These are phyloP conservation scores for Myrmaecium sp. DNA, from an alignment of 2,329 filamentous ascomycete species.

Conservation along the genomic window DNA sequence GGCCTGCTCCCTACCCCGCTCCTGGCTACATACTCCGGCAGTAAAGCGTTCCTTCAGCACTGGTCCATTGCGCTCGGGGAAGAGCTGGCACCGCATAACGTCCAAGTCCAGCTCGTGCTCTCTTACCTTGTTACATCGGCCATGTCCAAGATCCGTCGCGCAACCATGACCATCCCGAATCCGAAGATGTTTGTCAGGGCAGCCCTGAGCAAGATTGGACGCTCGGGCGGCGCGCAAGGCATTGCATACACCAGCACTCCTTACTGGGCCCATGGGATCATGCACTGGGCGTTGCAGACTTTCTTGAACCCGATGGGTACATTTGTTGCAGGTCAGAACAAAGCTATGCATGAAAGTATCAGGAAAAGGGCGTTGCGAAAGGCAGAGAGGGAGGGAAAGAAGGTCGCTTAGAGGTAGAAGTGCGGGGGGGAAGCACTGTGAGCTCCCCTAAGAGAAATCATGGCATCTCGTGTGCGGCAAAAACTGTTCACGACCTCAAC, in stretches of 20 bases:
- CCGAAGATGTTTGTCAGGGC: constrained; percentile 69
- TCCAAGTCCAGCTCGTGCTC: constrained; percentile 82
- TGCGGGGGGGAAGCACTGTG: no score
- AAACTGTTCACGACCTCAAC: no score
- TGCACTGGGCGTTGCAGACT: constrained; percentile 63
- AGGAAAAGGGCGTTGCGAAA: constrained; percentile 69
- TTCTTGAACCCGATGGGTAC: constrained; percentile 41
- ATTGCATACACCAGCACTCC: constrained; percentile 77
- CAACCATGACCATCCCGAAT: constrained; percentile 62
- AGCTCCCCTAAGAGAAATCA: no score
- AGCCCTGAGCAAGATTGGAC: constrained; percentile 63
- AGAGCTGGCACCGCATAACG: constrained; percentile 63
- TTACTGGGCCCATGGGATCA: constrained; percentile 78
- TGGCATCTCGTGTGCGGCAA: no score
- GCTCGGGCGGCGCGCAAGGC: constrained; percentile 57
- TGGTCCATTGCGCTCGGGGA: constrained; percentile 79
- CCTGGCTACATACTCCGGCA: constrained; percentile 89
- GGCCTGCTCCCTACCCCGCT: constrained; percentile 84
- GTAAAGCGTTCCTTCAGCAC: constrained; percentile 94
- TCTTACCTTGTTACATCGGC: constrained; percentile 88
- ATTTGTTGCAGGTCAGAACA: constrained; percentile 43
- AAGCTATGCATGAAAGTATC: constrained; percentile 65
- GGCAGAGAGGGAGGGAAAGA: constrained; percentile 66
- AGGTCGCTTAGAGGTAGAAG: no score
- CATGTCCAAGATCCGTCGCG: constrained; percentile 87